A percentile compares a stretch with the other conserved stretches of the same genome.
phyloP scores from a whole-genome alignment of 768 basidiomycete genomes.

The Psilocybe subaeruginosa region DNA sequence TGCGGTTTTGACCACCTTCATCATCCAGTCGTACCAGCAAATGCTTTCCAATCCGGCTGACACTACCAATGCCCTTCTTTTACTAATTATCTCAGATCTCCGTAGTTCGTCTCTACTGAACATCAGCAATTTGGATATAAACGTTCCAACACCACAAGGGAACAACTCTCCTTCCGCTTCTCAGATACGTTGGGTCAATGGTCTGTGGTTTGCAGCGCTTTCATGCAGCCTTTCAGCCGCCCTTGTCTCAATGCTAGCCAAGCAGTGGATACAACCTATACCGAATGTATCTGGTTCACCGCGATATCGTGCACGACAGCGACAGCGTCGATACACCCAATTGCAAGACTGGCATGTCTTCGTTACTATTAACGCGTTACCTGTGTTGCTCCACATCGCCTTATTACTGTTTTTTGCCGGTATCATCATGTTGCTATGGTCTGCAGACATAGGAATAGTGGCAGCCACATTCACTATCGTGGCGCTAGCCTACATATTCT shows the following conservation, averaged over 20 bases:
- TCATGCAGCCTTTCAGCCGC: slow-evolving; percentile 44
- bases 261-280: slow-evolving; percentile 46
- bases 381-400: slow-evolving; percentile 41
- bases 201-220: slow-evolving; percentile 48
- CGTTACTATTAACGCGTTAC: slow-evolving; percentile 39
- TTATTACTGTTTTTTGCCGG: slow-evolving; percentile 46
- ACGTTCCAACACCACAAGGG: neutral
- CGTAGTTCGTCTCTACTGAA: slow-evolving; percentile 15
- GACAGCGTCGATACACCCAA: slow-evolving; percentile 38
- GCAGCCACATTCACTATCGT: slow-evolving; percentile 37
- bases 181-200: slow-evolving; percentile 44
- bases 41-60: slow-evolving; percentile 35
- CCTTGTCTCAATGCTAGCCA: slow-evolving; percentile 47
- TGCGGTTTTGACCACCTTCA: slow-evolving; percentile 45
- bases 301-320: slow-evolving; percentile 37
- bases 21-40: slow-evolving; percentile 43
- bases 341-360: slow-evolving; percentile 42
- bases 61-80: slow-evolving; percentile 37
- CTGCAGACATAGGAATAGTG: slow-evolving; percentile 34
- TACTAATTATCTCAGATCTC: slow-evolving; percentile 29
- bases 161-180: slow-evolving; percentile 14
- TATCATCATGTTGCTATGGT: slow-evolving; percentile 43
- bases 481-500: slow-evolving; percentile 37
- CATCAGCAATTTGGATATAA: slow-evolving; percentile 5
- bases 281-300: slow-evolving; percentile 39